phyloP scores from a whole-genome alignment of 2,329 filamentous ascomycete species.

The Aspergillus clavatus region DNA sequence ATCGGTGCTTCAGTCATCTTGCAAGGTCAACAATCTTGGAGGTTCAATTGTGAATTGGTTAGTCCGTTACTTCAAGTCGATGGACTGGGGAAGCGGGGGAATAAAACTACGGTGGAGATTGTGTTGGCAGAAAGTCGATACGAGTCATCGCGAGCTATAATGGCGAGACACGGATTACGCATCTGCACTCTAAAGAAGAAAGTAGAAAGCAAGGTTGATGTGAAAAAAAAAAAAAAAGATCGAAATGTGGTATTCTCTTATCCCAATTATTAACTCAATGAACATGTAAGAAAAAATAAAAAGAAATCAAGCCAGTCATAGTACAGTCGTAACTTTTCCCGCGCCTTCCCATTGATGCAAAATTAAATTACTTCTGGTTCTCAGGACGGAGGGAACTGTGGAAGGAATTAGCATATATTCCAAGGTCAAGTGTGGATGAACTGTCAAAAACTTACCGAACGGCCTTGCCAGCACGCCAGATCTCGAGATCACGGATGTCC shows the following conservation, averaged over 20 bases:
- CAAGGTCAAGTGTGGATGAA: background rate
- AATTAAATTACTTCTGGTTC: constrained; percentile 66
- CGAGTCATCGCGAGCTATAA: no score
- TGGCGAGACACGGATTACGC: no score
- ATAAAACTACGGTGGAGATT: no score
- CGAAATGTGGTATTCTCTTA: constrained; percentile 1
- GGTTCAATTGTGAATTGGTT: background rate
- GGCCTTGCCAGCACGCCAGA: constrained; percentile 98
- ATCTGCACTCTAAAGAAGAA: no score
- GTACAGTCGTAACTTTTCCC: constrained; percentile 36
- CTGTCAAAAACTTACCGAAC: constrained; percentile 66
- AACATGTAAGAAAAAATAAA: constrained; percentile 20
- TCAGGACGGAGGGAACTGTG: constrained; percentile 73
- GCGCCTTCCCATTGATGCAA: constrained; percentile 20
- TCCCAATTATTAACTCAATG: constrained; percentile 12
- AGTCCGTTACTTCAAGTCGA: no score
- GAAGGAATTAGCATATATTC: constrained; percentile 4
- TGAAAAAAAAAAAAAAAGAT: background rate
- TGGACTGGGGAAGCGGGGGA: no score
- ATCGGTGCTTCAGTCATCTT: constrained; percentile 41
- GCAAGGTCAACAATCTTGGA: background rate
- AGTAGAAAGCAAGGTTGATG: no score
- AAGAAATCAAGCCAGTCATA: constrained; percentile 27
- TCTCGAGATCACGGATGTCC: constrained; percentile 96
- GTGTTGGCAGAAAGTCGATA: no score